Evolutionary conservation across 306 rosid species (phyloP).

Genomic region (Quillaja saponaria): DNA sequence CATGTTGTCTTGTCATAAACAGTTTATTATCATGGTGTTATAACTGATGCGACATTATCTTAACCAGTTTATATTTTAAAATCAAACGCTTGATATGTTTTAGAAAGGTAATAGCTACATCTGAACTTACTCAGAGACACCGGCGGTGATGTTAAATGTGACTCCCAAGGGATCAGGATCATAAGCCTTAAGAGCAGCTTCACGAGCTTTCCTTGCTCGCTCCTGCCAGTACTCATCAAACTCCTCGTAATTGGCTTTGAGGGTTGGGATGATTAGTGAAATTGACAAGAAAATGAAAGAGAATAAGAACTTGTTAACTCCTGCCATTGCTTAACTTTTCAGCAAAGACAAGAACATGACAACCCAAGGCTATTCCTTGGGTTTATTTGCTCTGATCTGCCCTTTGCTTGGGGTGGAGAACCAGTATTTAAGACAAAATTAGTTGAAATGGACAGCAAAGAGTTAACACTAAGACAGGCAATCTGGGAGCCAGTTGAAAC

Average conservation of each 20-base stretch:
- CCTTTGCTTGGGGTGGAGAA: background rate
- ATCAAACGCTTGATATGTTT: too few species aligned
- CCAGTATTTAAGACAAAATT: conserved; percentile 14
- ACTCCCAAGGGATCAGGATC: conserved; percentile 41
- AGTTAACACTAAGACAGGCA: background rate
- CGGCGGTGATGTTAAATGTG: conserved; percentile 36
- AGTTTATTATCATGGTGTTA: too few species aligned
- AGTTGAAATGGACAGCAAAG: background rate
- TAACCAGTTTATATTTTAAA: too few species aligned
- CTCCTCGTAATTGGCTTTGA: conserved; percentile 25
- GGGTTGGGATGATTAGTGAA: conserved; percentile 24
- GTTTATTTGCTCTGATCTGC: background rate
- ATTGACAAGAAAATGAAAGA: conserved; percentile 31
- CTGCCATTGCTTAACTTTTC: conserved; percentile 1
- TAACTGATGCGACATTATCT: too few species aligned
- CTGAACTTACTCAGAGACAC: conserved; percentile 44
- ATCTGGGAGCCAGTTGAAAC: background rate
- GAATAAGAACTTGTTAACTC: background rate
- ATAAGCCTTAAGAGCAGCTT: conserved; percentile 29
- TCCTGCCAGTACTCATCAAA: conserved; percentile 58
- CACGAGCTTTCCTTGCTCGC: conserved; percentile 37
- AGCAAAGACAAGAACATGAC: background rate
- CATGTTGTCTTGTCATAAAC: too few species aligned
- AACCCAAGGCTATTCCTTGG: background rate
- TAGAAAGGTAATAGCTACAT: background rate